phyloP scores from a whole-genome alignment of 2,329 filamentous ascomycete genomes.

The Colletotrichum liaoningense region DNA sequence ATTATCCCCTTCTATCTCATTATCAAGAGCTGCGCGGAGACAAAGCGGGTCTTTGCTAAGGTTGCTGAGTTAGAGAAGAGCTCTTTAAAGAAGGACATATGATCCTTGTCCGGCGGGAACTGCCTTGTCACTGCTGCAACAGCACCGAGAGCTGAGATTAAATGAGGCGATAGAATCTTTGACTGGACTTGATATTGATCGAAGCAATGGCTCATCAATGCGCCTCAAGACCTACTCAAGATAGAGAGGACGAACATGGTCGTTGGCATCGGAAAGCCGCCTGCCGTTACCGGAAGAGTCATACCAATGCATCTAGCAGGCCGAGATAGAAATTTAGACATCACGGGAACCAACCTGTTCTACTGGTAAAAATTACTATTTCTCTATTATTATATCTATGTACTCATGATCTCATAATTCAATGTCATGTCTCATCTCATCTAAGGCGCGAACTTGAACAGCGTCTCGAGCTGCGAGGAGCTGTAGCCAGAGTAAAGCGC shows the following conservation, averaged over 20 bases:
- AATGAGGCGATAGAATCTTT: not conserved
- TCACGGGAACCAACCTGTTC: not conserved
- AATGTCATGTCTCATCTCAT: not conserved
- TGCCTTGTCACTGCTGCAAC: not conserved
- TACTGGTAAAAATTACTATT: not conserved
- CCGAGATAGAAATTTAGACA: not conserved
- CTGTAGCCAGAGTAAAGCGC: slow-evolving; percentile 39
- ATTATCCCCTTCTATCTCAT: slow-evolving; percentile 55
- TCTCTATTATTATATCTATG: not conserved
- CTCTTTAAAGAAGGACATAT: slow-evolving; percentile 12
- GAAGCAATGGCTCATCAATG: too few relatives aligned
- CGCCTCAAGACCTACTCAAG: too few relatives aligned
- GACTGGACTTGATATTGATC: not conserved
- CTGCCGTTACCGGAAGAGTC: not conserved
- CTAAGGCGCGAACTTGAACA: slow-evolving; percentile 33
- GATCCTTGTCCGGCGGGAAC: not conserved
- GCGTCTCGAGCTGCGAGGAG: slow-evolving; percentile 26
- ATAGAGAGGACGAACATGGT: not conserved
- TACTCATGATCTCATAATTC: slow-evolving; percentile 8
- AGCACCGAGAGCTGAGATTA: too few relatives aligned
- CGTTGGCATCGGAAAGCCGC: not conserved
- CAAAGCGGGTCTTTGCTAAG: slow-evolving; percentile 42
- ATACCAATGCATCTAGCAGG: too few relatives aligned
- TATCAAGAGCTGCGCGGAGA: slow-evolving; percentile 42
- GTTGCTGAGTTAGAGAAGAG: slow-evolving; percentile 37